phyloP scores from a whole-genome alignment of 2,329 filamentous ascomycete genomes.

The Nothophoma quercina region DNA sequence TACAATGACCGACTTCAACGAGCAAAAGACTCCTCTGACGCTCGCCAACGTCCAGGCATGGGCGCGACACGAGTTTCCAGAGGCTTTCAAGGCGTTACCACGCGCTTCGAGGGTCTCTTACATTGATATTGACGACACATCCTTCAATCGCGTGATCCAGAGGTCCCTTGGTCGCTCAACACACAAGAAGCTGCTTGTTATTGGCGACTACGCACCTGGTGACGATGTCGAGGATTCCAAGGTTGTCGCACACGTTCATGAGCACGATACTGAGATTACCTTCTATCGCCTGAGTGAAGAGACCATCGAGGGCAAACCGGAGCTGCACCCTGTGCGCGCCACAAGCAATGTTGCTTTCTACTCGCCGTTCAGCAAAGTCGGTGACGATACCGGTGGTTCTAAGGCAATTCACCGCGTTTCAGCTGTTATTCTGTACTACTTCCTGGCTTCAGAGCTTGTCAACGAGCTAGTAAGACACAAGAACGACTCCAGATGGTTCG shows the following conservation, averaged over 20 bases:
- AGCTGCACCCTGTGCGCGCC: constrained; percentile 34
- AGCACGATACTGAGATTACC: constrained; percentile 37
- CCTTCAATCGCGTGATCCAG: constrained; percentile 35
- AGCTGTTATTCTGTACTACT: constrained; percentile 37
- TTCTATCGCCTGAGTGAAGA: constrained; percentile 36
- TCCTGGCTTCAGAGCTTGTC: constrained; percentile 35
- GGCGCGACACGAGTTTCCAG: constrained; percentile 31
- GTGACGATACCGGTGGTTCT: constrained; percentile 34
- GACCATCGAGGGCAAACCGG: constrained; percentile 23
- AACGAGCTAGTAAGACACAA: constrained; percentile 34
- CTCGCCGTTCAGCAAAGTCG: constrained; percentile 38
- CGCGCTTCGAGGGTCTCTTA: constrained; percentile 29
- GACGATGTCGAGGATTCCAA: constrained; percentile 32
- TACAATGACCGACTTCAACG: constrained; percentile 37
- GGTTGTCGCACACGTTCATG: constrained; percentile 38
- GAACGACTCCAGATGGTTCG: constrained; percentile 38
- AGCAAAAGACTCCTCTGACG: constrained; percentile 36
- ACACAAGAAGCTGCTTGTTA: constrained; percentile 39
- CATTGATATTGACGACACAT: constrained; percentile 35
- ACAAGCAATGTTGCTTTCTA: constrained; percentile 39
- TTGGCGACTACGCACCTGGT: constrained; percentile 40
- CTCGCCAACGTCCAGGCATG: constrained; percentile 33
- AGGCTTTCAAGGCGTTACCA: constrained; percentile 29
- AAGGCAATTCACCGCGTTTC: constrained; percentile 39
- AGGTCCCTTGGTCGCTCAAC: constrained; percentile 35